Base-by-base conservation (phyloP, 2,329 filamentous ascomycete species). In the Diaporthe eres region DNA sequence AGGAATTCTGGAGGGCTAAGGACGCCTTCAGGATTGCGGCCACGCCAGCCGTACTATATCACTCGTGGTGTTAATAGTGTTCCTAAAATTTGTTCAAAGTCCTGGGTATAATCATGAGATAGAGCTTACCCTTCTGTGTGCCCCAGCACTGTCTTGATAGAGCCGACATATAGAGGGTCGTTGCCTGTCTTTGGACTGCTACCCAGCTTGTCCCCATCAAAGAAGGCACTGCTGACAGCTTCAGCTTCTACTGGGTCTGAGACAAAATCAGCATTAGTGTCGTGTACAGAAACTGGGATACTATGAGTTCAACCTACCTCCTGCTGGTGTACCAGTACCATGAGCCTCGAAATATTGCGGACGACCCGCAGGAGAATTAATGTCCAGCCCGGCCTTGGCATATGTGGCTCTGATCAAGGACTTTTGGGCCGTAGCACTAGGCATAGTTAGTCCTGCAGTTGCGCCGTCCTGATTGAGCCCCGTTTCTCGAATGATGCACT, bases 381-480 rank as follows among this genome's bases (percentile, higher is more conserved):
- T 77, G 74, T 86, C 81, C 0, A 86, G 80, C 3, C 84, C 87
- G 1, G 86, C 82, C 25, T 77, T 79, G 0, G 53, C 70, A 77
- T 89, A 89, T 0, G 85, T 85, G 1, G 77, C 76, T 60, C 80
- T 78, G 58, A 88, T 88, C 3, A 88, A 77, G 0, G 70, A 74
- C 3, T 80, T 80, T 75, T 89, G 88, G 0, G 86, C 84, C 0
- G 76, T 53, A 0, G 78, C 72, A 53, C 81, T 89, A 0, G 89
- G 89, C 78, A 88, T 83, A 0, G 88, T 90, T 61, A 90, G 85
- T 2, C 82, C 82, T 7, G 73, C 53, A 0, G 88, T 83, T 15
- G 78, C 78, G 2, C 89, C 89, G 75, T 91, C 88, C 12, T 83
- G 82, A 75, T 88, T 88, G 25, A 83, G 75, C 9, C 81, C 84